Evolutionary conservation across 2,329 filamentous ascomycete species (phyloP).

Genomic region (Aureobasidium sp.): DNA sequence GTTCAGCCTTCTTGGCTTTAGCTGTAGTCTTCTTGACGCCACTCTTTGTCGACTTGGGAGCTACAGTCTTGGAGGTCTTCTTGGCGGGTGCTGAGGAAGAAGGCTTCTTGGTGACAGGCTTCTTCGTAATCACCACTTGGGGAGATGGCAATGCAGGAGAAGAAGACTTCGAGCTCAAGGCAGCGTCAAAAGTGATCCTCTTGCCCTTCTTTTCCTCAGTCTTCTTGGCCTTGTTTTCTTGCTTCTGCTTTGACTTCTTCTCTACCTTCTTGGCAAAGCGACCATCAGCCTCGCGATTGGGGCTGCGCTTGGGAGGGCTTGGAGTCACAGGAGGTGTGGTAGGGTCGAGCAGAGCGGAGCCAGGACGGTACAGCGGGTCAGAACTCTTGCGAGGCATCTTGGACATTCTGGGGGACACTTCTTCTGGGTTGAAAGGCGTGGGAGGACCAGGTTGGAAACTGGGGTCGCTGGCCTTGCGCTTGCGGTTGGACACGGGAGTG

Average conservation of each 20-base stretch:
- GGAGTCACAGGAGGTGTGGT: background rate
- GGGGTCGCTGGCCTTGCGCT: background rate
- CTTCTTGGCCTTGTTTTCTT: background rate
- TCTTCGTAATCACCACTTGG: background rate
- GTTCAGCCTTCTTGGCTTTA: background rate
- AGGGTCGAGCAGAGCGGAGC: background rate
- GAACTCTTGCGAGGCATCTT: background rate
- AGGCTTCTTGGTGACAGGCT: background rate
- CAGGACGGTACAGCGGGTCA: background rate
- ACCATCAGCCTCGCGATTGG: background rate
- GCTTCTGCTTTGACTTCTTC: background rate
- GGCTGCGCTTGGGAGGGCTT: background rate
- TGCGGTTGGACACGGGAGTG: background rate
- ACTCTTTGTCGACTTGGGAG: background rate
- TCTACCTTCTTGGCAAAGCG: background rate
- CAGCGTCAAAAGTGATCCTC: background rate
- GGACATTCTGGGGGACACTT: background rate
- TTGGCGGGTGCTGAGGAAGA: background rate
- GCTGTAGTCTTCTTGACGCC: background rate
- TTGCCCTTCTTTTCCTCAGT: background rate
- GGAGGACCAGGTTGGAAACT: background rate
- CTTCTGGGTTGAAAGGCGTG: background rate
- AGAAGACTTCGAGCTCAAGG: background rate
- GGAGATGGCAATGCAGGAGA: background rate
- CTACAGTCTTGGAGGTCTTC: background rate